A percentile compares a stretch with the other conserved stretches of the same genome.
Conservation (phyloP, 176 grass and related monocot genomes). For the Triticum urartu region DNA sequence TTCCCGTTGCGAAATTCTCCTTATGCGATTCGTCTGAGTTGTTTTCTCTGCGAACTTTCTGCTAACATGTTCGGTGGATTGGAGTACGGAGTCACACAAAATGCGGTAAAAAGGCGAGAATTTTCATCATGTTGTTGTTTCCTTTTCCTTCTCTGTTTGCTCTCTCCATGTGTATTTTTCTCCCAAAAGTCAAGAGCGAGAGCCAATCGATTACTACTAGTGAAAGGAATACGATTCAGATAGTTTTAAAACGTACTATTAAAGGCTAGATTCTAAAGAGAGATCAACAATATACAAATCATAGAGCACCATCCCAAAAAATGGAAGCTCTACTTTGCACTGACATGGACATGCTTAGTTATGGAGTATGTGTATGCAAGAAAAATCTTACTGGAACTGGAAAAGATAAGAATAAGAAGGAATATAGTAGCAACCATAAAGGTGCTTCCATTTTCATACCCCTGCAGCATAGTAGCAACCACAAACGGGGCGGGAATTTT, state of each 20-base stretch:
- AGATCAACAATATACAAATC: neutral
- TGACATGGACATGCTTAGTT: neutral
- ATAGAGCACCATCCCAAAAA: neutral
- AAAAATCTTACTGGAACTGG: neutral
- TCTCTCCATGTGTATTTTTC: neutral
- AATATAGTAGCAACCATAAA: neutral
- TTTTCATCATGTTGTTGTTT: neutral
- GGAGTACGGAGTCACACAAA: neutral
- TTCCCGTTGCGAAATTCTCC: neutral
- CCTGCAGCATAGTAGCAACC: too few species aligned
- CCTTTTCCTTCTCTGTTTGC: neutral
- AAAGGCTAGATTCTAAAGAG: neutral
- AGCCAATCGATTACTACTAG: neutral
- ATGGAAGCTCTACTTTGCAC: neutral
- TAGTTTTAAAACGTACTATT: neutral
- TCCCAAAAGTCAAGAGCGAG: neutral
- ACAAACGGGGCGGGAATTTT: neutral
- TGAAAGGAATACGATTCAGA: neutral
- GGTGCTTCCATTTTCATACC: neutral
- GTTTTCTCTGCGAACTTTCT: neutral
- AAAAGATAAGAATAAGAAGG: neutral
- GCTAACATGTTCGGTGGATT: neutral
- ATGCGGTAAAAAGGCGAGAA: neutral
- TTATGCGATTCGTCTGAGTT: neutral
- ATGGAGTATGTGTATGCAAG: neutral